Percentiles rank a stretch among this genome's conserved stretches.
Evolutionary conservation across 1,139 yeast species (phyloP).

Genomic region (Geotrichum siamense): DNA sequence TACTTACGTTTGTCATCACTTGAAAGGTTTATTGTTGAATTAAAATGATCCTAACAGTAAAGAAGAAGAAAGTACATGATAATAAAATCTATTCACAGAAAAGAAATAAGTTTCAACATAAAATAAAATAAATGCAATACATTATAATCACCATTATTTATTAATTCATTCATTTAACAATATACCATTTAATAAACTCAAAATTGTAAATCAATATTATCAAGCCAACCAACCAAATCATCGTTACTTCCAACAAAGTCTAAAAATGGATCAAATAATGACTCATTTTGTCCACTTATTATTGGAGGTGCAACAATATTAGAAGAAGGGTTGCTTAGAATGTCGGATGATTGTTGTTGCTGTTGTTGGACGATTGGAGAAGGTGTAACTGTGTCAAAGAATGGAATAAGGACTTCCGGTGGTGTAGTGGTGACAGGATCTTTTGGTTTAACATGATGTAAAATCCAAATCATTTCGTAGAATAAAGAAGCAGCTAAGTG

Average conservation of each 20-base stretch:
- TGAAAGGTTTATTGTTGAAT: too few species aligned
- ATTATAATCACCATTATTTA: too few species aligned
- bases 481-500: slow-evolving; percentile 86
- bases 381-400: neutral
- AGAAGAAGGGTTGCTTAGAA: neutral
- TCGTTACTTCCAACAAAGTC: slow-evolving; percentile 69
- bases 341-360: slow-evolving; percentile 26
- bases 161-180: too few species aligned
- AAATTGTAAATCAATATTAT: slow-evolving; percentile 28
- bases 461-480: slow-evolving; percentile 88
- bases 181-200: too few species aligned
- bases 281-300: neutral
- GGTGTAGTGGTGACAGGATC: slow-evolving; percentile 48
- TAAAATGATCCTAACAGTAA: too few species aligned
- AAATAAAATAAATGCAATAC: too few species aligned
- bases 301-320: neutral
- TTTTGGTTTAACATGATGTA: slow-evolving; percentile 60
- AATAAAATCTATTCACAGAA: too few species aligned
- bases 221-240: slow-evolving; percentile 95
- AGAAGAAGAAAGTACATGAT: too few species aligned
- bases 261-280: slow-evolving; percentile 26
- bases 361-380: neutral
- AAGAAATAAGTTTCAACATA: too few species aligned
- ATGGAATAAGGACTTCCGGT: slow-evolving; percentile 1
- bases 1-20: too few species aligned